Percentiles rank a stretch among this genome's conserved stretches.
These are phyloP conservation scores for Imleria badia DNA, from an alignment of 768 basidiomycete genomes.

Conservation along the genomic window DNA sequence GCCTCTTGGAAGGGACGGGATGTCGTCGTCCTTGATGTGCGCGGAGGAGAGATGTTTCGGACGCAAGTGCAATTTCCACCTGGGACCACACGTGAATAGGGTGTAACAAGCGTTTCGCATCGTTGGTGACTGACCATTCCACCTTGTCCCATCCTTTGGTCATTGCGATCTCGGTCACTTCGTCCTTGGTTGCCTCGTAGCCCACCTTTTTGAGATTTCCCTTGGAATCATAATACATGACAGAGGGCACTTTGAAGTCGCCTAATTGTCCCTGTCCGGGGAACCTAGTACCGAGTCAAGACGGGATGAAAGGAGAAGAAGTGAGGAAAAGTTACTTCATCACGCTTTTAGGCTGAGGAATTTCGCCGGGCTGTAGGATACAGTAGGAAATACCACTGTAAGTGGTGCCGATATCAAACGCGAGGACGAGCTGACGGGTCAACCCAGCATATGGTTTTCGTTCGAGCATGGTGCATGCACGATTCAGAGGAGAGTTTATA, in stretches of 20 bases:
- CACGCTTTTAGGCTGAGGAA: constrained; percentile 27
- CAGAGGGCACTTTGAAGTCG: constrained; percentile 44
- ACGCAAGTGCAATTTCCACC: constrained; percentile 39
- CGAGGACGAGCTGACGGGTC: constrained; percentile 33
- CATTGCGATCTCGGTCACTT: constrained; percentile 34
- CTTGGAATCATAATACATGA: constrained; percentile 43
- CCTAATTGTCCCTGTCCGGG: constrained; percentile 41
- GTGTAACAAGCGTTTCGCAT: background rate
- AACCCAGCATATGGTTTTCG: constrained; percentile 36
- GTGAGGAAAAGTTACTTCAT: constrained; percentile 13
- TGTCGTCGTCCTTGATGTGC: constrained; percentile 27
- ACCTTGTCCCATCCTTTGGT: constrained; percentile 42
- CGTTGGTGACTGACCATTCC: constrained; percentile 36
- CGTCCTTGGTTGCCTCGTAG: constrained; percentile 40
- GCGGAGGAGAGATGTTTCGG: constrained; percentile 29
- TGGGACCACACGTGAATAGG: constrained; percentile 7
- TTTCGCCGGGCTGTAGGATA: constrained; percentile 37
- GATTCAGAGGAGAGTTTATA: background rate
- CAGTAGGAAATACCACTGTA: constrained; percentile 36
- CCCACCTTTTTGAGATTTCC: constrained; percentile 40
- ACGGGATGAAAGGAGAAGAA: background rate
- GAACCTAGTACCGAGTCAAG: constrained; percentile 21
- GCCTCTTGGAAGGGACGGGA: constrained; percentile 39
- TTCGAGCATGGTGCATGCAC: constrained; percentile 22
- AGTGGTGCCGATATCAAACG: constrained; percentile 40